Evolutionary conservation across 2,329 filamentous ascomycete genomes (phyloP), one percentile per base, ranked within the genome.

Genomic region (Epicoccum sorghinum): DNA sequence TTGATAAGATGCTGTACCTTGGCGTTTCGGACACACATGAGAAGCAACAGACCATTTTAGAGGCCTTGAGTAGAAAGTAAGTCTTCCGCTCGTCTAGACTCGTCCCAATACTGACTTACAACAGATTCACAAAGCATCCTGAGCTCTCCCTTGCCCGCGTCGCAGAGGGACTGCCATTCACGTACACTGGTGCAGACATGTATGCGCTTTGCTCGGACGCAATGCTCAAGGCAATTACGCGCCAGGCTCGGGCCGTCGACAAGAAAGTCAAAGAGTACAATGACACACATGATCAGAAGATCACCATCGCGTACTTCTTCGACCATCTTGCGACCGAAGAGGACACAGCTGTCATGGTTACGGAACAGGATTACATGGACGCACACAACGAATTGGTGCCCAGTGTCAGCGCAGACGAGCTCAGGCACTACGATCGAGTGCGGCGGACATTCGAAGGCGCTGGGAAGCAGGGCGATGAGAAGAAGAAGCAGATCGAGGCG

Each of bases 1-100:
- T 99, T 74, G 95, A 99, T 73, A 98, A 98, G 80, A 96, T 98
- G 93, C 84, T 99, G 27, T 99, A 98, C 70, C 82, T 99, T 10
- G 95, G 95, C 32, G 92, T 99, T 7, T 96, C 91, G 7, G 95
- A 99, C 75, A 97, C 93, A 4, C 93, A 98, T 68, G 90, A 96
- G 14, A 98, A 98, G 79, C 95, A 99, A 77, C 85, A 91, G 58
- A 97, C 88, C 22, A 98, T 99, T 60, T 79, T 99, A 70, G 91
- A 98, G 74, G 95, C 95, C 1, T 79, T 99, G 70, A 98, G 95
- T 1, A 84, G 95, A 68, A 99, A 98, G 90, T 93, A 82, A 68
- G 88, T 84, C 33, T 5, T n/a, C 14, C 13, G 18, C 27, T 12
- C n/a, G 18, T 35, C 10, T 23, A 2, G 18, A 12, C 23, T 7